Conservation (phyloP, 2,329 filamentous ascomycete species). For the Colletotrichum orbiculare region DNA sequence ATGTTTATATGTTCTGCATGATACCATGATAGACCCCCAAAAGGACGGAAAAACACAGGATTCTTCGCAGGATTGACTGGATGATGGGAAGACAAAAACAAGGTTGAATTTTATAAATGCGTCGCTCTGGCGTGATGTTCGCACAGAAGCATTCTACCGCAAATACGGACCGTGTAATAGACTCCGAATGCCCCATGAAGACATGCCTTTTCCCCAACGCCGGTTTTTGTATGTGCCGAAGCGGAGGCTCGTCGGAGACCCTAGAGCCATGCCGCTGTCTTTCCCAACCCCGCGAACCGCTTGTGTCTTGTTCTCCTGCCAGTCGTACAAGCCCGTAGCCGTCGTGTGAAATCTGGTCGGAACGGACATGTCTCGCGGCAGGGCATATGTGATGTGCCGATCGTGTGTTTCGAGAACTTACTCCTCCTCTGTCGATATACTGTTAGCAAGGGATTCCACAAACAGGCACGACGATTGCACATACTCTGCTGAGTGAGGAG, state of each 20-base stretch:
- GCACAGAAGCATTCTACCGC: constrained; percentile 22
- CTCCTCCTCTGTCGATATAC: constrained; percentile 2
- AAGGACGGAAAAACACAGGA: constrained; percentile 8
- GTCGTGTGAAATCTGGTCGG: constrained; percentile 11
- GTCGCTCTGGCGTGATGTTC: constrained; percentile 7
- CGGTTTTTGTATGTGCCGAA: constrained; percentile 24
- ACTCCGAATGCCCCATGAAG: constrained; percentile 30
- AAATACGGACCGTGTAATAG: constrained; percentile 24
- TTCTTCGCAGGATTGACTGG: neutral
- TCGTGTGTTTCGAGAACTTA: constrained; percentile 1
- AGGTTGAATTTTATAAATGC: constrained; percentile 24
- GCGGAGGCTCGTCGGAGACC: neutral
- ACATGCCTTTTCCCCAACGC: constrained; percentile 34
- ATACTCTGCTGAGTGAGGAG: constrained; percentile 82
- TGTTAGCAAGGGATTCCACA: neutral
- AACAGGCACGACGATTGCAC: constrained; percentile 37
- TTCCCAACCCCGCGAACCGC: neutral
- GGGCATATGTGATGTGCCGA: constrained; percentile 14
- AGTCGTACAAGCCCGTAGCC: constrained; percentile 9
- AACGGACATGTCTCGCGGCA: constrained; percentile 3
- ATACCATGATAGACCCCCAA: constrained; percentile 37
- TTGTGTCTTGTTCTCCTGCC: neutral
- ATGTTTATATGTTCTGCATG: constrained; percentile 36
- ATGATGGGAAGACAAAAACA: constrained; percentile 19
- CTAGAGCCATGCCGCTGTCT: constrained; percentile 5